phyloP scores from a whole-genome alignment of 495 filamentous ascomycete species.

The Penicillium antarcticum region DNA sequence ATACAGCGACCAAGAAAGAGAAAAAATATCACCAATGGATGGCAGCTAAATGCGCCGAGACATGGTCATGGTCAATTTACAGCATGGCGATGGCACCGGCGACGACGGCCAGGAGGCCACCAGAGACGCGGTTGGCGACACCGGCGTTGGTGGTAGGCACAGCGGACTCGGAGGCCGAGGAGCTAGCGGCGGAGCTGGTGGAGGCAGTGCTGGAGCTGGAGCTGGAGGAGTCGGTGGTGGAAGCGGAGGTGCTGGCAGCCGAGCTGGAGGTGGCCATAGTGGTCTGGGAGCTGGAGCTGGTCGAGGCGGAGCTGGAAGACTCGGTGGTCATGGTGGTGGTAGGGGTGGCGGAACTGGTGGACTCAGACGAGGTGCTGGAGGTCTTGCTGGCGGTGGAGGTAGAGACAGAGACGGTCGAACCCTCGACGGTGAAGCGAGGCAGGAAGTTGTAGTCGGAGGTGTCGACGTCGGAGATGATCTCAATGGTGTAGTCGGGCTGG shows the following conservation, averaged over 20 bases:
- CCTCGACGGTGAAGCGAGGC: conserved; percentile 54
- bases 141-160: conserved; percentile 30
- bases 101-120: conserved; percentile 35
- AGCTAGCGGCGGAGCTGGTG: conserved; percentile 8
- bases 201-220: conserved; percentile 26
- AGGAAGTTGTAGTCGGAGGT: conserved; percentile 52
- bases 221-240: conserved; percentile 17
- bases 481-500: conserved; percentile 54
- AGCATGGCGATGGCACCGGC: conserved; percentile 32
- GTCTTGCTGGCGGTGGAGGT: conserved; percentile 27
- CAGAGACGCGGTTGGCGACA: conserved; percentile 35
- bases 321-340: conserved; percentile 44
- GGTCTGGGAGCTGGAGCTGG: conserved; percentile 14
- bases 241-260: conserved; percentile 33
- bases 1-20: neutral
- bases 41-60: neutral
- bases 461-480: conserved; percentile 52
- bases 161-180: conserved; percentile 11
- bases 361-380: conserved; percentile 8
- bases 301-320: conserved; percentile 35
- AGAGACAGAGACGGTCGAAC: conserved; percentile 38
- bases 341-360: conserved; percentile 57
- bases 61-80: conserved; percentile 17
- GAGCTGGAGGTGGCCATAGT: conserved; percentile 28
- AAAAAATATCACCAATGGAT: neutral